These are phyloP conservation scores for Corylus heterophylla DNA, from an alignment of 306 rosid species.

Conservation along the genomic window DNA sequence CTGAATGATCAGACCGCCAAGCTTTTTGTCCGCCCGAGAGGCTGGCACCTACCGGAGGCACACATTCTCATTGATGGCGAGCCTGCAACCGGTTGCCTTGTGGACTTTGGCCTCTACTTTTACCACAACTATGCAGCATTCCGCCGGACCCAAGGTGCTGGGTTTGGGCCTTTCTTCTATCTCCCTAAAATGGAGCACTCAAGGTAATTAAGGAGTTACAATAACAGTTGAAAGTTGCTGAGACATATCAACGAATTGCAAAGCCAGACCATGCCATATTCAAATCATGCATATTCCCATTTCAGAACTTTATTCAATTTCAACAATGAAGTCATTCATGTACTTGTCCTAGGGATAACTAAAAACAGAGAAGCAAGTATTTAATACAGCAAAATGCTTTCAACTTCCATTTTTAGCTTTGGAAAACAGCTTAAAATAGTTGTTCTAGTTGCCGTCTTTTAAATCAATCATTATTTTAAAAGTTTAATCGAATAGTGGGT, in stretches of 20 bases:
- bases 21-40: slow-evolving; percentile 89
- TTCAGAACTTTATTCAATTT: neutral
- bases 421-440: too few relatives aligned
- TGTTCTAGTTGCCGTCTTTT: too few relatives aligned
- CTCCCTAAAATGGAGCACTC: slow-evolving; percentile 97
- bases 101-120: slow-evolving; percentile 88
- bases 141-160: slow-evolving; percentile 67
- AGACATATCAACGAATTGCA: neutral
- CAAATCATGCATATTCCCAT: neutral
- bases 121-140: slow-evolving; percentile 62
- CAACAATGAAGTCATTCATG: neutral
- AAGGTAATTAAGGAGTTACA: slow-evolving; percentile 39
- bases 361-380: neutral
- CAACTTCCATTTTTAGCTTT: neutral
- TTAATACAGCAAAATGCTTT: neutral
- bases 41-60: slow-evolving; percentile 93
- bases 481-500: too few relatives aligned
- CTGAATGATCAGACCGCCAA: slow-evolving; percentile 76
- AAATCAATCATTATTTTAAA: too few relatives aligned
- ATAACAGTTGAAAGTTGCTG: neutral
- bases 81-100: slow-evolving; percentile 80
- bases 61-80: slow-evolving; percentile 86
- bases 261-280: neutral
- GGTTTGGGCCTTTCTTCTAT: slow-evolving; percentile 91
- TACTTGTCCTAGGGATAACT: neutral